A percentile compares a stretch with the other conserved stretches of the same genome.
Evolutionary conservation across 805 yeast species (phyloP).

Genomic region (Ogataea polymorpha): DNA sequence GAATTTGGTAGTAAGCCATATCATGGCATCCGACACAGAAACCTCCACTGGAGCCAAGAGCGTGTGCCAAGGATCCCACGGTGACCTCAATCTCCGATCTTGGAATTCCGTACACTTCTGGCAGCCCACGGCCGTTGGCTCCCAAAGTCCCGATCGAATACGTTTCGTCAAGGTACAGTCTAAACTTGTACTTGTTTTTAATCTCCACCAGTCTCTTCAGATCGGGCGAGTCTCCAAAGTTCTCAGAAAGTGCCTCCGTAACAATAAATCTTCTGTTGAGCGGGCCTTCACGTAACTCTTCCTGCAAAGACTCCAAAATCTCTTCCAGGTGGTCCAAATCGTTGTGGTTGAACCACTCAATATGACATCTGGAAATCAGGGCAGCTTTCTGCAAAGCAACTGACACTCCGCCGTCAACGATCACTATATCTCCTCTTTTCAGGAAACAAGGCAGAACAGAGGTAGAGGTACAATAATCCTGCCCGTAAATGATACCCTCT

Average conservation of each 20-base stretch:
- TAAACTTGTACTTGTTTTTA: slow-evolving; percentile 77
- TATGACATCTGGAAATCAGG: slow-evolving; percentile 78
- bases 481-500: slow-evolving; percentile 82
- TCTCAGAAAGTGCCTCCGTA: slow-evolving; percentile 86
- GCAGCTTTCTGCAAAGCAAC: slow-evolving; percentile 85
- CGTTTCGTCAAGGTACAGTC: slow-evolving; percentile 85
- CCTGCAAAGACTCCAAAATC: slow-evolving; percentile 58
- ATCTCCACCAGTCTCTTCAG: slow-evolving; percentile 66
- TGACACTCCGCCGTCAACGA: slow-evolving; percentile 78
- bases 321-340: slow-evolving; percentile 79
- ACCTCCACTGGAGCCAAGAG: slow-evolving; percentile 87
- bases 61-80: slow-evolving; percentile 77
- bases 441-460: slow-evolving; percentile 91
- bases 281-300: slow-evolving; percentile 64
- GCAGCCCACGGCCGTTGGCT: slow-evolving; percentile 75
- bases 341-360: slow-evolving; percentile 83
- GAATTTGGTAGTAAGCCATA: slow-evolving; percentile 89
- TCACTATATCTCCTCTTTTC: slow-evolving; percentile 90
- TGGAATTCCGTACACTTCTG: slow-evolving; percentile 68
- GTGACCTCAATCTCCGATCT: slow-evolving; percentile 79
- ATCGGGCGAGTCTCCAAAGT: slow-evolving; percentile 75
- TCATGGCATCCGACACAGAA: slow-evolving; percentile 83
- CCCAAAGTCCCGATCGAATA: slow-evolving; percentile 87
- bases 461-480: slow-evolving; percentile 82
- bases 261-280: slow-evolving; percentile 86